Conservation (phyloP, 192 early-diverging fungal species). For the Jimgerdemannia lactiflua region DNA sequence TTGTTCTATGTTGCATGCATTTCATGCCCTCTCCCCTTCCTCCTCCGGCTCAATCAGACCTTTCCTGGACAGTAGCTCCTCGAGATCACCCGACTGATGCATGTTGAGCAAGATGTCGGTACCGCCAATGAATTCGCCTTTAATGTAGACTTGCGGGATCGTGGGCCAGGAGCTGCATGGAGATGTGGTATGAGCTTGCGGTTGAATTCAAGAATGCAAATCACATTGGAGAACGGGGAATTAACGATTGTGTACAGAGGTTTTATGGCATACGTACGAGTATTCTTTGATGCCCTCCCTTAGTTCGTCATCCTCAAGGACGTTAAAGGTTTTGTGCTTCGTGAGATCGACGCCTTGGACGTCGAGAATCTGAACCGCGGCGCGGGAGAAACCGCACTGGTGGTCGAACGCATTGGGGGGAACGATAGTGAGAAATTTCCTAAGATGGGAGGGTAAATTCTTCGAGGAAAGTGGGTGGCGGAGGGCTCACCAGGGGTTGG, state of each 20-base stretch:
- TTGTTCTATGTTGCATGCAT: slow-evolving; percentile 10
- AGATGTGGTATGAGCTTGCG: neutral
- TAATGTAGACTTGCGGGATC: slow-evolving; percentile 95
- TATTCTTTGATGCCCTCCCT: slow-evolving; percentile 94
- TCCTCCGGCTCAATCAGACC: slow-evolving; percentile 17
- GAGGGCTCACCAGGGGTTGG: slow-evolving; percentile 66
- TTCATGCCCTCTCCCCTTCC: slow-evolving; percentile 16
- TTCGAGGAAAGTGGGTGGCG: neutral
- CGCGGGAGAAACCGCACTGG: slow-evolving; percentile 91
- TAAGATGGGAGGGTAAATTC: neutral
- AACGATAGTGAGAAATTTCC: no score
- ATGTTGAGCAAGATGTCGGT: slow-evolving; percentile 92
- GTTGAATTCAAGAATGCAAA: neutral
- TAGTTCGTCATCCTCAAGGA: slow-evolving; percentile 86
- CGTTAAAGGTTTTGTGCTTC: slow-evolving; percentile 75
- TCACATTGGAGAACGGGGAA: neutral
- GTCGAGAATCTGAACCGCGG: slow-evolving; percentile 88
- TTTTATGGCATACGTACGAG: slow-evolving; percentile 11
- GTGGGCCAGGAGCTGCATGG: slow-evolving; percentile 80
- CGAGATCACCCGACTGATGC: slow-evolving; percentile 90
- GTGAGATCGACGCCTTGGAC: slow-evolving; percentile 74
- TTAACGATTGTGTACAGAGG: neutral
- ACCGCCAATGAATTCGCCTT: slow-evolving; percentile 96
- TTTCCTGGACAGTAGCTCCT: slow-evolving; percentile 77
- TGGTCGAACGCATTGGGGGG: neutral